Percentiles rank a stretch among this genome's conserved stretches.
Evolutionary conservation across 805 yeast genomes (phyloP).

Genomic region (Candida xiaguanensis): DNA sequence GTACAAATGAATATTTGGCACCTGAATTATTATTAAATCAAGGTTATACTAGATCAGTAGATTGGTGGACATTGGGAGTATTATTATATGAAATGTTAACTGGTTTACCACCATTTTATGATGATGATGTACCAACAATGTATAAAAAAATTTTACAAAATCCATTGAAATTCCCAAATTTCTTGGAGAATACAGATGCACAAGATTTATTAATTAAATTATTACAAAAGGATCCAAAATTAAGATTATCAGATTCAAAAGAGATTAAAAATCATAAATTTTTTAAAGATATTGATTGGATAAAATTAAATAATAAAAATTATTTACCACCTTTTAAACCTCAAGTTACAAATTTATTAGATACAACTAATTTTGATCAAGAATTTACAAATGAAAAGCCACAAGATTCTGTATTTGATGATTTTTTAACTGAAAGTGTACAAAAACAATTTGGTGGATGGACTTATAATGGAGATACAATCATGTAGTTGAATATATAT

Average conservation of each 20-base stretch:
- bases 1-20: constrained; percentile 96
- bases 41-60: constrained; percentile 94
- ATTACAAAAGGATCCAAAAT: constrained; percentile 78
- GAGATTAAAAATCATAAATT: constrained; percentile 83
- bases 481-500: constrained; percentile 13
- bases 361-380: constrained; percentile 89
- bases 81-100: constrained; percentile 93
- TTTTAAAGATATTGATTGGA: constrained; percentile 89
- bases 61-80: constrained; percentile 98
- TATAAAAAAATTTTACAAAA: constrained; percentile 89
- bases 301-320: constrained; percentile 72
- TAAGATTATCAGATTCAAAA: constrained; percentile 76
- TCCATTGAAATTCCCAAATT: constrained; percentile 83
- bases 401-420: constrained; percentile 92
- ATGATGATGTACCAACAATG: constrained; percentile 90
- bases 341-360: constrained; percentile 76
- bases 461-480: constrained; percentile 79
- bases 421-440: constrained; percentile 86
- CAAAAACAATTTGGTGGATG: constrained; percentile 98
- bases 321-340: constrained; percentile 97
- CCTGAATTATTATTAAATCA: constrained; percentile 89
- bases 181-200: constrained; percentile 77
- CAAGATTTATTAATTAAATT: constrained; percentile 72
- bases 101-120: constrained; percentile 95
- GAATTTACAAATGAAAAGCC: constrained; percentile 93